These are phyloP conservation scores for Styphnolobium japonicum DNA, from an alignment of 306 rosid genomes.

Conservation along the genomic window DNA sequence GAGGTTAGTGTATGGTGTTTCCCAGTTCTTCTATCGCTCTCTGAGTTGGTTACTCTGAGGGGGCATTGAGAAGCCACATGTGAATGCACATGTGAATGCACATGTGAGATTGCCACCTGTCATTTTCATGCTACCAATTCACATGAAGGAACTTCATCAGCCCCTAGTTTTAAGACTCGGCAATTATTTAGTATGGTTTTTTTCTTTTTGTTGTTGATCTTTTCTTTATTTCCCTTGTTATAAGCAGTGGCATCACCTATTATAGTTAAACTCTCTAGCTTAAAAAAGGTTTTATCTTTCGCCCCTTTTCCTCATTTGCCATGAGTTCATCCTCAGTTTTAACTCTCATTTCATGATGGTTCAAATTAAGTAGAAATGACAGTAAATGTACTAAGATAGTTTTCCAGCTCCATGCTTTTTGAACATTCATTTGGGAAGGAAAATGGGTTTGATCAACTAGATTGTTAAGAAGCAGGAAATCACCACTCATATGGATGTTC, in stretches of 20 bases:
- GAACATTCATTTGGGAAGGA: not conserved
- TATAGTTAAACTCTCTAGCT: not conserved
- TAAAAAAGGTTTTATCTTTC: not conserved
- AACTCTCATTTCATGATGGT: not conserved
- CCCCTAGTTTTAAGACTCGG: not conserved
- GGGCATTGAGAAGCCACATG: constrained; percentile 36
- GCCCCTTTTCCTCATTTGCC: not conserved
- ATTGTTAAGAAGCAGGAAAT: not conserved
- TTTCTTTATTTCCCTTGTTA: not conserved
- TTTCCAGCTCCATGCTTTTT: not conserved
- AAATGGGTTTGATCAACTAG: not conserved
- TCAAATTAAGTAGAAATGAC: not conserved
- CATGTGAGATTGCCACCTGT: constrained; percentile 40
- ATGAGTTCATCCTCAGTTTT: not conserved
- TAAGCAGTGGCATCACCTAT: not conserved
- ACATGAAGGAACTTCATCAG: constrained; percentile 31
- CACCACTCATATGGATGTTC: not conserved
- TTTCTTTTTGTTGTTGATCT: not conserved
- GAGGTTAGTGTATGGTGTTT: constrained; percentile 37
- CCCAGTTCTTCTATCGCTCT: constrained; percentile 17
- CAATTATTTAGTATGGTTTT: not conserved
- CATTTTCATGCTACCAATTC: constrained; percentile 40
- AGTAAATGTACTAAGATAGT: not conserved
- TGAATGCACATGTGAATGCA: constrained; percentile 59
- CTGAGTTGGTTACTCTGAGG: constrained; percentile 20